A percentile compares a stretch with the other conserved stretches of the same genome.
These are phyloP conservation scores for Wallacemonas sp. DNA, from an alignment of 208 protist genomes.

Conservation along the genomic window DNA sequence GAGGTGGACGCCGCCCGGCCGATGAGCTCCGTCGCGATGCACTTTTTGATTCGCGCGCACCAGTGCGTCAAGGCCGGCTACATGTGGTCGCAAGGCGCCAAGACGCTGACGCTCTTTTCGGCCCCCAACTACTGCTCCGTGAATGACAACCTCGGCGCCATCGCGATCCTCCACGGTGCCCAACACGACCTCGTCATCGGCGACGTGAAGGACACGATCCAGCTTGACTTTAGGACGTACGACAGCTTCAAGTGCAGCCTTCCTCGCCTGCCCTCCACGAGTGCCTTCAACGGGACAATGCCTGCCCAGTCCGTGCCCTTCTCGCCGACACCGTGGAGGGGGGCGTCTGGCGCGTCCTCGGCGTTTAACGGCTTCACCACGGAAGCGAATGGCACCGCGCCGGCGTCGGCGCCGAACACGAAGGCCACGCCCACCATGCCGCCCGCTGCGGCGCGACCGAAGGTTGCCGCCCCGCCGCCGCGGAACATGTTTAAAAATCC, in stretches of 20 bases:
- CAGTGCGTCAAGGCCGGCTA: conserved; percentile 93
- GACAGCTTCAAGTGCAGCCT: conserved; percentile 36
- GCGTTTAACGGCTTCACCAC: conserved; percentile 10
- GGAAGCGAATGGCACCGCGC: neutral
- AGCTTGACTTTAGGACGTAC: conserved; percentile 73
- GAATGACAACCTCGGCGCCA: conserved; percentile 70
- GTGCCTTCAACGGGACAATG: conserved; percentile 4
- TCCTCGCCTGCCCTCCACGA: conserved; percentile 13
- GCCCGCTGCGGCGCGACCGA: conserved; percentile 3
- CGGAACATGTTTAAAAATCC: conserved; percentile 55
- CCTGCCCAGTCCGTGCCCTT: neutral
- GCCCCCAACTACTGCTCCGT: conserved; percentile 88
- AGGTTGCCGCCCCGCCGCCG: conserved; percentile 22
- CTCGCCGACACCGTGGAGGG: conserved; percentile 5
- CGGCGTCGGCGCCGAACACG: neutral
- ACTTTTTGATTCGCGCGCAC: conserved; percentile 94
- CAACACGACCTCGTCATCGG: conserved; percentile 28
- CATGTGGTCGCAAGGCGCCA: conserved; percentile 51
- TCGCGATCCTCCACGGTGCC: conserved; percentile 59
- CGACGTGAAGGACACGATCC: conserved; percentile 34
- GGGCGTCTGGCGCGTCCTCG: neutral
- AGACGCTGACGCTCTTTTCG: conserved; percentile 79
- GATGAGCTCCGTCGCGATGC: conserved; percentile 56
- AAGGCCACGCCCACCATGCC: neutral
- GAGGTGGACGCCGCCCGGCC: conserved; percentile 1